These are phyloP conservation scores for Lotus japonicus DNA, from an alignment of 306 rosid species.

Conservation along the genomic window DNA sequence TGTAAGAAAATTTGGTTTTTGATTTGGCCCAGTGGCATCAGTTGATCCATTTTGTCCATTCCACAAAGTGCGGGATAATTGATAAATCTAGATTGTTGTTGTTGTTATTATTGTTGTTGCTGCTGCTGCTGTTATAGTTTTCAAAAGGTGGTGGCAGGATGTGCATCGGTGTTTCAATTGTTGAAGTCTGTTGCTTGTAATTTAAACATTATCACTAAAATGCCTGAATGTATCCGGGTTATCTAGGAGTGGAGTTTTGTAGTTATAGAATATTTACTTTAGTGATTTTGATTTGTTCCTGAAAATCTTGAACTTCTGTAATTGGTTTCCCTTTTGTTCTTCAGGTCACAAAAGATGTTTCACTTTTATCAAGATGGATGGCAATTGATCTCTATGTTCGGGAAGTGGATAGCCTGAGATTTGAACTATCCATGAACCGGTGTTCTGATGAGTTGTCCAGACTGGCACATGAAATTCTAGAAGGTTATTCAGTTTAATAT, in stretches of 20 bases:
- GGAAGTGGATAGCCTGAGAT: slow-evolving; percentile 75
- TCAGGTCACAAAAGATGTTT: slow-evolving; percentile 86
- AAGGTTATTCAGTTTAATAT: slow-evolving; percentile 46
- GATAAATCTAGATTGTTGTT: background rate
- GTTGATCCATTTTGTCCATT: background rate
- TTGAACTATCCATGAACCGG: slow-evolving; percentile 83
- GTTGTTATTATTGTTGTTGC: background rate
- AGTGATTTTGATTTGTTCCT: background rate
- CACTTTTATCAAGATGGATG: slow-evolving; percentile 92
- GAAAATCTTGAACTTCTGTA: background rate
- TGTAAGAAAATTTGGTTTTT: background rate
- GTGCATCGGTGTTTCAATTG: background rate
- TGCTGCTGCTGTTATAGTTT: background rate
- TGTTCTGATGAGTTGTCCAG: slow-evolving; percentile 58
- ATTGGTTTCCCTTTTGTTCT: slow-evolving; percentile 15
- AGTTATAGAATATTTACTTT: background rate
- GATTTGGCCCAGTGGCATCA: background rate
- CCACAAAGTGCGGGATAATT: background rate
- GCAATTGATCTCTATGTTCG: slow-evolving; percentile 78
- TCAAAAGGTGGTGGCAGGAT: background rate
- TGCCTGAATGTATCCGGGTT: background rate
- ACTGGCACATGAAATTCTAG: slow-evolving; percentile 61
- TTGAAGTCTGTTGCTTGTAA: background rate
- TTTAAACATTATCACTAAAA: slow-evolving; percentile 14
- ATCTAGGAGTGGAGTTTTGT: background rate